A percentile compares a stretch with the other conserved stretches of the same genome.
These are phyloP conservation scores for Amanita rimosa DNA, from an alignment of 768 basidiomycete genomes.

Conservation along the genomic window DNA sequence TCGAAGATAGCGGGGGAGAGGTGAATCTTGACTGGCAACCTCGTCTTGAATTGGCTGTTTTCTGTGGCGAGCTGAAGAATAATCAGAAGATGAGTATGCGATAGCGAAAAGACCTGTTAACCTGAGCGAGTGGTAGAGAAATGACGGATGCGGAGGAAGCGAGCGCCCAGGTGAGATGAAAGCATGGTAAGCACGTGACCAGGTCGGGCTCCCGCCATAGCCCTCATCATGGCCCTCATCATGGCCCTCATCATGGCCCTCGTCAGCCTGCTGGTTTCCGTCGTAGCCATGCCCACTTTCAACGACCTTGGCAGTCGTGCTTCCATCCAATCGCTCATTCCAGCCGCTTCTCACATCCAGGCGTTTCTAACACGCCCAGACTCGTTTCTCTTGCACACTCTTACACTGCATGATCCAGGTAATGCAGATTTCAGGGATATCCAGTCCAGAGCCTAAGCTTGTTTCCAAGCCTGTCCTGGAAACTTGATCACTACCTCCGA, in stretches of 20 bases:
- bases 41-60: not conserved
- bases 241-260: conserved; percentile 16
- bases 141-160: not conserved
- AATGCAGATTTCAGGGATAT: not conserved
- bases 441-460: not conserved
- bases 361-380: conserved; percentile 17
- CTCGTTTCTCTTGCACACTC: not conserved
- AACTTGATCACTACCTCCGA: conserved; percentile 33
- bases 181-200: not conserved
- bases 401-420: conserved; percentile 19
- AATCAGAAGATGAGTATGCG: not conserved
- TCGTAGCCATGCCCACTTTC: conserved; percentile 29
- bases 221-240: not conserved
- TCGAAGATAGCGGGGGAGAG: conserved; percentile 20
- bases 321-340: conserved; percentile 29
- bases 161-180: not conserved
- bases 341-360: conserved; percentile 29
- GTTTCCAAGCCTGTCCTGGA: conserved; percentile 28
- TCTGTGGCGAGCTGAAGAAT: not conserved
- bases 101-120: not conserved
- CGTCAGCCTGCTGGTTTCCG: conserved; percentile 12
- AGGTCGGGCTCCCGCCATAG: not conserved
- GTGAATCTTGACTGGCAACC: not conserved
- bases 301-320: conserved; percentile 19
- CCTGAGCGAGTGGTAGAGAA: not conserved